Base-by-base conservation (phyloP, 495 filamentous ascomycete genomes). In the Neurospora terricola region DNA sequence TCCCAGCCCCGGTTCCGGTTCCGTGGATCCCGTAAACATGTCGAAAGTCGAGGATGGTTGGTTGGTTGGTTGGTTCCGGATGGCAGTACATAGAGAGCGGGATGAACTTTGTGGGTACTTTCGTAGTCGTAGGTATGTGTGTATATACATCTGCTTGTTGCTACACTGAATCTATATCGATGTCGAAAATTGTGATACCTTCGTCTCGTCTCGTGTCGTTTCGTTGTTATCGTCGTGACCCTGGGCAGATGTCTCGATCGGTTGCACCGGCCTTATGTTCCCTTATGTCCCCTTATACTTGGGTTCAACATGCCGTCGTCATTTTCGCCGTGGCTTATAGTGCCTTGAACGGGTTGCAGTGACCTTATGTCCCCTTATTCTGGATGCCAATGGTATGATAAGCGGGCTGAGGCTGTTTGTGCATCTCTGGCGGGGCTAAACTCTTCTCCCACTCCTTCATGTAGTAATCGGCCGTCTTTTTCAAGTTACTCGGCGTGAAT, bases 371-470 rank as follows among this genome's bases (percentile, higher is more conserved):
- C 11, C 12, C 27, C 54, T 62, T 62, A 3, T 62, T 34, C 10
- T 16, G 8, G 54, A 27, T 34, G 6, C 14, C 27, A 34, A 18
- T 2, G 54, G 54, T 30, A 62, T 54, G 45, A 54, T 62, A 62
- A 6, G 54, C 23, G 7, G 27, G 54, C 27, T 62, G 27, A 62
- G 14, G 54, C 54, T 62, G 27, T 12, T 62, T 34, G 23, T 62
- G 54, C 21, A 34, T 34, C 27, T 30, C 27, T 62, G 78, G 77
- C 8, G 77, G 70, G 2, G 72, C 71, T 34, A 86, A 73, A 68
- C 84, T 84, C 75, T 82, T 86, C 79, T 96, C 93, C 92, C 91
- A 94, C 76, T 94, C 92, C 70, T 86, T 90, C 88, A 94, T 93
- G 72, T 93, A 82, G 70, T 89, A 89, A 30, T 87, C 88, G 4